Evolutionary conservation across 2,329 filamentous ascomycete species (phyloP), one percentile per base, ranked within the genome.

Genomic region (Knufia fluminis): DNA sequence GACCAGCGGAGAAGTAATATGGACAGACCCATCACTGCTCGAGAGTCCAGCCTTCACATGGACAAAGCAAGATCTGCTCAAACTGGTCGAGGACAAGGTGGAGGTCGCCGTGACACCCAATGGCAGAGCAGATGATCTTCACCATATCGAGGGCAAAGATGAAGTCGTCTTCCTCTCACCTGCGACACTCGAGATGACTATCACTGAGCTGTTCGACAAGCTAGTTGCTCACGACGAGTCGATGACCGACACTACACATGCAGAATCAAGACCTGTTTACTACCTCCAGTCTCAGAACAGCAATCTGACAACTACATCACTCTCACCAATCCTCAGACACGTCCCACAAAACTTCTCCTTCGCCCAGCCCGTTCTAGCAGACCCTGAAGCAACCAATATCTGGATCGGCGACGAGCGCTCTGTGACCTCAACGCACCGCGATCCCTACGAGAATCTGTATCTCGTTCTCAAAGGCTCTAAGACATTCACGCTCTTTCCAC

Each of bases 251-350:
- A 28, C 4, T 9, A 23, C 16, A 26, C 17, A 4, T 14, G 16
- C 6, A 19, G 19, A 20, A 12, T 26, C 46, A n/a, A n/a, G 7
- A 20, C 54, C 54, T 36, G 47, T 57, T 17, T 54, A 55, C 52
- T 60, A 60, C 41, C 58, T 60, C 8, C 58, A 60, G 42, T 60
- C 58, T 1, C 58, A 60, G 31, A 56, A 60, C 50, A 54, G 52
- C 40, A 60, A 60, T 39, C 50, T 60, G 8, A 53, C 49, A 14
- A 54, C 42, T 19, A 51, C 58, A 6, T 33, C 55, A 2, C 46
- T 59, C 2, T 50, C 45, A 2, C 28, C 50, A 9, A 42, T 59
- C 6, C 39, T 48, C 16, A 19, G 32, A 9, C 52, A 56, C 16
- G 33, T 60, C 12, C 56, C 56, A 2, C 20, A 38, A 1, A 51